phyloP scores from a whole-genome alignment of 768 basidiomycete genomes.

The Trametes maxima region DNA sequence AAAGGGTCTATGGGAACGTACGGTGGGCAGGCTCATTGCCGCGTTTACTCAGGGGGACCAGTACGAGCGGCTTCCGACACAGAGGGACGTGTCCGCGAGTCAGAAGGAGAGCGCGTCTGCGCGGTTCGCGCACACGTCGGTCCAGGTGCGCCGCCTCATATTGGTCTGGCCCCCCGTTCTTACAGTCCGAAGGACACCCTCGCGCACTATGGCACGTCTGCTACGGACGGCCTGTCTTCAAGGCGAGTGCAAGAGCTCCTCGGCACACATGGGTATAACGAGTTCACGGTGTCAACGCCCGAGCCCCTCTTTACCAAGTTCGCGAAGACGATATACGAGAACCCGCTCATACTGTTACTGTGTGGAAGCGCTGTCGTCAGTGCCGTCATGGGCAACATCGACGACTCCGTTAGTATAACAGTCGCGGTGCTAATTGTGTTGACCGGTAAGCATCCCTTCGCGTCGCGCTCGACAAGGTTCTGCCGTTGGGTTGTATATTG shows the following conservation, averaged over 20 bases:
- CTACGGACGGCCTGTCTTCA: constrained; percentile 60
- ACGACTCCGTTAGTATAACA: constrained; percentile 93
- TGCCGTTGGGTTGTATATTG: no score
- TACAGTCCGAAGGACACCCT: constrained; percentile 64
- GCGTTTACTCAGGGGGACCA: constrained; percentile 21
- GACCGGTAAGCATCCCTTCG: constrained; percentile 62
- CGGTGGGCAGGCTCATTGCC: constrained; percentile 29
- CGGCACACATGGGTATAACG: constrained; percentile 83
- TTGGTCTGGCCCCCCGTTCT: neutral
- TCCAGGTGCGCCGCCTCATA: constrained; percentile 53
- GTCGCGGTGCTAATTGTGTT: constrained; percentile 91
- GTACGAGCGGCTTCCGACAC: constrained; percentile 35
- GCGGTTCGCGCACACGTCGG: constrained; percentile 64
- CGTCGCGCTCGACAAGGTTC: neutral
- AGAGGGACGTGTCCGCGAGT: constrained; percentile 17
- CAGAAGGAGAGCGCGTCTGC: constrained; percentile 60
- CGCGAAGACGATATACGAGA: constrained; percentile 93
- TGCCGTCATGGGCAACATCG: constrained; percentile 91
- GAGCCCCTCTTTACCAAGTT: constrained; percentile 88
- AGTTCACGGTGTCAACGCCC: constrained; percentile 83
- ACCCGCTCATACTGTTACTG: constrained; percentile 86
- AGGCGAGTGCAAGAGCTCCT: constrained; percentile 65
- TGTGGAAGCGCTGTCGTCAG: constrained; percentile 90
- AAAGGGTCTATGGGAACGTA: constrained; percentile 49
- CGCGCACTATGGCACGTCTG: constrained; percentile 66